A percentile compares a stretch with the other conserved stretches of the same genome.
phyloP scores from a whole-genome alignment of 2,329 filamentous ascomycete genomes.

The Sporothrix phasma region DNA sequence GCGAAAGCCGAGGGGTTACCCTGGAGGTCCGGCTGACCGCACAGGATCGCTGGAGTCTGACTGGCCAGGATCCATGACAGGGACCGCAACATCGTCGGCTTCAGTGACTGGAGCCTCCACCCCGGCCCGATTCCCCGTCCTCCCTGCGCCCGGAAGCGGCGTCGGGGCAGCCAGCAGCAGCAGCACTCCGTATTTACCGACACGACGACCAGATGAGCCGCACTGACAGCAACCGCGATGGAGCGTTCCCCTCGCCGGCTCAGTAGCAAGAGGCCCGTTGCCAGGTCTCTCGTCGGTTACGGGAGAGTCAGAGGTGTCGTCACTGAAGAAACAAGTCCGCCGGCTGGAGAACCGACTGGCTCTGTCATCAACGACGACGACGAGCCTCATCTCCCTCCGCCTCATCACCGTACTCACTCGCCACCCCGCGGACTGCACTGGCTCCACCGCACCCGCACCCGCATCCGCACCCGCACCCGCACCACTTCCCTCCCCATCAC shows the following conservation, averaged over 20 bases:
- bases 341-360: constrained; percentile 36
- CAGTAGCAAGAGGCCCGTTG: not conserved
- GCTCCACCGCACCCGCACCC: not conserved
- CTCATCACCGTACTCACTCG: not conserved
- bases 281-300: constrained; percentile 12
- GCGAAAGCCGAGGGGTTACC: not conserved
- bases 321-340: constrained; percentile 30
- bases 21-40: constrained; percentile 1
- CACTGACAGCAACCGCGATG: not conserved
- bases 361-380: constrained; percentile 19
- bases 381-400: constrained; percentile 1
- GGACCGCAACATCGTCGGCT: constrained; percentile 41
- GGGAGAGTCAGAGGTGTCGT: constrained; percentile 26
- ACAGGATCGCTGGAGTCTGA: constrained; percentile 12
- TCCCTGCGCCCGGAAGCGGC: not conserved
- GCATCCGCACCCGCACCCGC: not conserved
- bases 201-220: constrained; percentile 8
- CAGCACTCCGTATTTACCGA: constrained; percentile 1
- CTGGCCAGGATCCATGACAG: constrained; percentile 13
- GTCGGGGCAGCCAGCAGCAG: not conserved
- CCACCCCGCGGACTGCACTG: constrained; percentile 2
- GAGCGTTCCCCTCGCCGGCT: constrained; percentile 8
- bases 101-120: constrained; percentile 38
- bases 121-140: constrained; percentile 16
- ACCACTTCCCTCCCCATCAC: not conserved